These are phyloP conservation scores for Nigrograna mackinnonii DNA, from an alignment of 2,329 filamentous ascomycete species.

Conservation along the genomic window DNA sequence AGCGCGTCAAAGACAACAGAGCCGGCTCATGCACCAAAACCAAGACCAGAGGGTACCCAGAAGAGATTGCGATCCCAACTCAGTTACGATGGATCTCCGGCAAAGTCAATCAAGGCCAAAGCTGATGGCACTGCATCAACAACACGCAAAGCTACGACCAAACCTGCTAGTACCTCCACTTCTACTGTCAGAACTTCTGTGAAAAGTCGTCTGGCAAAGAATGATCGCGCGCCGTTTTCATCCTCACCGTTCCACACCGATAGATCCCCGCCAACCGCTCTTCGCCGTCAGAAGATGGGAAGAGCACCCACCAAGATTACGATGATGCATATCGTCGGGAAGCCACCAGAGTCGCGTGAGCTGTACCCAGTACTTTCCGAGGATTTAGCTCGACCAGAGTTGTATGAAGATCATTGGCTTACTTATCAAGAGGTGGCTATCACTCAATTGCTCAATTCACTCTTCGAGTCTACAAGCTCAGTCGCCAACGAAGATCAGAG, in stretches of 20 bases:
- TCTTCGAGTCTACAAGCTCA: constrained; percentile 49
- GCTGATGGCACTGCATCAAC: constrained; percentile 31
- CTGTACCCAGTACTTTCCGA: constrained; percentile 59
- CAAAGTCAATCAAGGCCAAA: constrained; percentile 36
- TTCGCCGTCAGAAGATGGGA: constrained; percentile 27
- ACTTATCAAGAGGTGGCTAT: constrained; percentile 64
- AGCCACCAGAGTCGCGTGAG: constrained; percentile 26
- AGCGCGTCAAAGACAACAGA: constrained; percentile 23
- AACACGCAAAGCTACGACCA: constrained; percentile 22
- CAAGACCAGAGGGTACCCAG: constrained; percentile 28
- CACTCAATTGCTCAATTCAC: constrained; percentile 61
- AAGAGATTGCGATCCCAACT: constrained; percentile 37
- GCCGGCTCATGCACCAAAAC: constrained; percentile 13
- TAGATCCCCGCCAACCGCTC: constrained; percentile 38
- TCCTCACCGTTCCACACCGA: constrained; percentile 41
- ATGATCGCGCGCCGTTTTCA: constrained; percentile 20
- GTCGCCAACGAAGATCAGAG: constrained; percentile 30
- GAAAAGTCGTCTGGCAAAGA: constrained; percentile 24
- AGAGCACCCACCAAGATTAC: constrained; percentile 32
- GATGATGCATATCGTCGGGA: constrained; percentile 35
- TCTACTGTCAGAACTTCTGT: constrained; percentile 24
- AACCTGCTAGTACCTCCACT: constrained; percentile 9
- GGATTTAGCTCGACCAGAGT: constrained; percentile 57
- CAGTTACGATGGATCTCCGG: constrained; percentile 33
- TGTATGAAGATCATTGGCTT: constrained; percentile 68